These are phyloP conservation scores for Hypoxylon crocopeplum DNA, from an alignment of 495 filamentous ascomycete species.

Conservation along the genomic window DNA sequence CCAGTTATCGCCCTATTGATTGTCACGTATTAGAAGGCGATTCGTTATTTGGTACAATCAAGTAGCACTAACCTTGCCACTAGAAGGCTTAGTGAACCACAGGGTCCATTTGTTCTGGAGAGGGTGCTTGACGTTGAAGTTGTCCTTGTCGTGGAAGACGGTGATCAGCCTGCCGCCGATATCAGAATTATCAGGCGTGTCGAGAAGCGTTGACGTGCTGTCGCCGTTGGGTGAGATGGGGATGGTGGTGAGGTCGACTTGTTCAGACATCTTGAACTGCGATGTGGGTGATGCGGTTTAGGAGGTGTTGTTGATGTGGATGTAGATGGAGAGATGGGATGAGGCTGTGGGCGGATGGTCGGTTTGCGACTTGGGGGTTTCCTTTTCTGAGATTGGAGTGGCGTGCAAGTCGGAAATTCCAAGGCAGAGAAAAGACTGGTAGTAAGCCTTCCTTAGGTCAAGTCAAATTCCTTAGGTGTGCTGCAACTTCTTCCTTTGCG, in stretches of 20 bases:
- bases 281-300: neutral
- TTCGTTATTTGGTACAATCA: neutral
- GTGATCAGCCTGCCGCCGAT: slow-evolving; percentile 67
- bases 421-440: neutral
- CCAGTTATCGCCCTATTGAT: slow-evolving; percentile 89
- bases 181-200: slow-evolving; percentile 42
- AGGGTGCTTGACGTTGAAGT: slow-evolving; percentile 99
- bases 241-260: slow-evolving; percentile 68
- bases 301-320: neutral
- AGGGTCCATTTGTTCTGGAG: slow-evolving; percentile 96
- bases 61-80: slow-evolving; percentile 89
- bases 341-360: no score
- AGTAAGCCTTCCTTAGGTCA: no score
- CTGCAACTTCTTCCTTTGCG: slow-evolving; percentile 4
- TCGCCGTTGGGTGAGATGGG: slow-evolving; percentile 74
- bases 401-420: no score
- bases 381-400: no score
- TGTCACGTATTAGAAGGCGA: neutral
- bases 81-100: slow-evolving; percentile 99
- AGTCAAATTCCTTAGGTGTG: neutral
- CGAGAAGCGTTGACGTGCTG: slow-evolving; percentile 37
- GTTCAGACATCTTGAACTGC: slow-evolving; percentile 54
- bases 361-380: no score
- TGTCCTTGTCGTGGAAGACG: slow-evolving; percentile 95
- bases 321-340: neutral